Percentiles rank a stretch among this genome's conserved stretches.
phyloP scores from a whole-genome alignment of 208 protist species.

The Trypanosoma lewisi region DNA sequence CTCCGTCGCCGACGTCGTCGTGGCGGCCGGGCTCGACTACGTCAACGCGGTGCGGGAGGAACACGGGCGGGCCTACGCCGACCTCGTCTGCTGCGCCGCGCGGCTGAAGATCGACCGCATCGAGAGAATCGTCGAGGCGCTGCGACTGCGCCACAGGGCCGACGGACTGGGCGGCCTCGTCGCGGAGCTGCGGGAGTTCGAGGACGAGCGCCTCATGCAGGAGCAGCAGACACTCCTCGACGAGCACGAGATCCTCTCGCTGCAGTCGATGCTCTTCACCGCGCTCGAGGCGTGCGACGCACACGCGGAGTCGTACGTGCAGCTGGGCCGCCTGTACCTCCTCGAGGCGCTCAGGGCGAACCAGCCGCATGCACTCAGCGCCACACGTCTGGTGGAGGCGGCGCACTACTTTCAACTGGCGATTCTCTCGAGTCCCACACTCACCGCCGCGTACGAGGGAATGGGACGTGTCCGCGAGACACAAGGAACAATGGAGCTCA shows the following conservation, averaged over 20 bases:
- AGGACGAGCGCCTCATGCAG: constrained; percentile 12
- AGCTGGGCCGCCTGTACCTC: constrained; percentile 48
- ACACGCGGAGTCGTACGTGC: constrained; percentile 51
- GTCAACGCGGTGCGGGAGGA: constrained; percentile 22
- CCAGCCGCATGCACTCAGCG: constrained; percentile 27
- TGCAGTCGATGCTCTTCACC: constrained; percentile 37
- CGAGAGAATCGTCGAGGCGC: constrained; percentile 6
- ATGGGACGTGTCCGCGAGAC: constrained; percentile 63
- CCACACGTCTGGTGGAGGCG: constrained; percentile 50
- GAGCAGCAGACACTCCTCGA: constrained; percentile 20
- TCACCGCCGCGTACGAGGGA: constrained; percentile 45
- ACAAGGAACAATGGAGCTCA: constrained; percentile 50
- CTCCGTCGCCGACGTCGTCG: constrained; percentile 45
- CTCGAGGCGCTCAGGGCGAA: constrained; percentile 46
- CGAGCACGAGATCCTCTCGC: constrained; percentile 20
- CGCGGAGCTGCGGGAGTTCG: constrained; percentile 18
- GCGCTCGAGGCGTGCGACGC: constrained; percentile 41
- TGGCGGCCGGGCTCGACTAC: constrained; percentile 43
- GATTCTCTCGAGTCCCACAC: constrained; percentile 35
- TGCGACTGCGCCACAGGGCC: neutral
- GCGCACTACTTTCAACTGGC: constrained; percentile 47
- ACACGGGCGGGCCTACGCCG: constrained; percentile 40
- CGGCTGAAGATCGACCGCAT: constrained; percentile 23
- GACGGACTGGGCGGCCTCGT: constrained; percentile 3
- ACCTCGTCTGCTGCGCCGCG: constrained; percentile 52